Base-by-base conservation (phyloP, 1,139 yeast species). In the Pichia norvegensis region DNA sequence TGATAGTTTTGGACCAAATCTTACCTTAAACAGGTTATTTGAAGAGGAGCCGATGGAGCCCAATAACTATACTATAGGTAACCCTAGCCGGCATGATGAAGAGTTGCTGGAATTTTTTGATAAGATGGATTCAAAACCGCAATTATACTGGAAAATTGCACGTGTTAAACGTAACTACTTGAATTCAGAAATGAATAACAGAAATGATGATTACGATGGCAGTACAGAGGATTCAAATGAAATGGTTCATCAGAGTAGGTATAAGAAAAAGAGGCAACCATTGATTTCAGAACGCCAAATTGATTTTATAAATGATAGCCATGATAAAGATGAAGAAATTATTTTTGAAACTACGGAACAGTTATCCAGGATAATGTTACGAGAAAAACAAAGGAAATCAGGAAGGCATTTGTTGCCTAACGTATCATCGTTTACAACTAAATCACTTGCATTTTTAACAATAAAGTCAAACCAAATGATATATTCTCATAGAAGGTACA, bases 141-240 rank as follows among this genome's bases (percentile, higher is more conserved):
- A 21, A 11, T 94, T 86, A 52, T 94, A 87, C 64, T 92, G 97
- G 97, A 85, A 84, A 64, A 85, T 90, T 11, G 56, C 48, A 53
- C 62, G 47, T 39, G 53, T 56, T 29, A 57, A 44, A 39, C 36
- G 42, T 3, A 27, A 27, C 37, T 2, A 16, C 22, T 13, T 29
- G 20, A 16, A 29, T 9, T 31, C 35, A 4, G 20, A 11, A 27
- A 17, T 6, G 11, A 4, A 33, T 17, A 17, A 25, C 17, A 16
- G 22, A 17, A 31, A 40, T n/a, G 20, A 33, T 14, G 37, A 17
- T 13, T 10, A 33, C 20, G 9, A 9, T 33, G 36, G 8, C 21
- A 33, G 7, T 17, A 20, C 14, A 13, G 31, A 27, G 14, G 31
- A 27, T n/a, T 13, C 31, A 7, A 13, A 27, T 10, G n/a, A 27